These are phyloP conservation scores for Keqinozyma sinolaborantium DNA, from an alignment of 1,139 yeast genomes.

Conservation along the genomic window DNA sequence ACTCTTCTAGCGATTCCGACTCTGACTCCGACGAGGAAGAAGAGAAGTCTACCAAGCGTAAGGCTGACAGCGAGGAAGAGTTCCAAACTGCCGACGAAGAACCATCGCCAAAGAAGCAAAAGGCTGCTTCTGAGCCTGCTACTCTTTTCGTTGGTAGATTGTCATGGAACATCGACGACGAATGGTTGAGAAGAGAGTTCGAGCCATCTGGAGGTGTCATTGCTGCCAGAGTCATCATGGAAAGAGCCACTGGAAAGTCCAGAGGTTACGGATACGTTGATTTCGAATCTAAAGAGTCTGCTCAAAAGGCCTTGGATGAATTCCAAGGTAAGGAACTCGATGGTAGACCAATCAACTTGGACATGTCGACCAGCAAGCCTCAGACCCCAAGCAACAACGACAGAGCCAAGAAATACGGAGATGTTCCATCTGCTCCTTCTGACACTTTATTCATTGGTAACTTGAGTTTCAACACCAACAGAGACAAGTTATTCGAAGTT, in stretches of 20 bases:
- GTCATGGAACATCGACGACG: slow-evolving; percentile 96
- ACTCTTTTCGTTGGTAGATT: slow-evolving; percentile 95
- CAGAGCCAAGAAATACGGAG: slow-evolving; percentile 89
- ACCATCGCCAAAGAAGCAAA: slow-evolving; percentile 34
- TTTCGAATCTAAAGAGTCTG: slow-evolving; percentile 69
- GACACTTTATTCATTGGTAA: slow-evolving; percentile 96
- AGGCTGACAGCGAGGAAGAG: slow-evolving; percentile 27
- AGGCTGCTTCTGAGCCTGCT: slow-evolving; percentile 57
- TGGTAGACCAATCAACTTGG: slow-evolving; percentile 94
- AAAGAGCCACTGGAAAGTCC: slow-evolving; percentile 88
- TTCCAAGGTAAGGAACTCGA: slow-evolving; percentile 93
- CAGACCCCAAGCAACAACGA: slow-evolving; percentile 50
- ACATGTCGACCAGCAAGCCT: slow-evolving; percentile 86
- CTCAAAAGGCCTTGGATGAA: slow-evolving; percentile 84
- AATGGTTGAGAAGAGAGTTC: slow-evolving; percentile 86
- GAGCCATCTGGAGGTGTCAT: slow-evolving; percentile 78
- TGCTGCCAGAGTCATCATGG: slow-evolving; percentile 90
- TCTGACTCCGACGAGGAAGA: slow-evolving; percentile 26
- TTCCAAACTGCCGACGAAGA: slow-evolving; percentile 25
- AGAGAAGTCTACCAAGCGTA: slow-evolving; percentile 29
- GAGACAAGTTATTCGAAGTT: slow-evolving; percentile 68
- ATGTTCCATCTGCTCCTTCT: slow-evolving; percentile 84
- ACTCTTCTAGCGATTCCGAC: slow-evolving; percentile 24
- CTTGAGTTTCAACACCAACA: slow-evolving; percentile 83
- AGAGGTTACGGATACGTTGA: slow-evolving; percentile 99